These are phyloP conservation scores for Aristolochia californica DNA, from an alignment of 164 flowering plant genomes.

Conservation along the genomic window DNA sequence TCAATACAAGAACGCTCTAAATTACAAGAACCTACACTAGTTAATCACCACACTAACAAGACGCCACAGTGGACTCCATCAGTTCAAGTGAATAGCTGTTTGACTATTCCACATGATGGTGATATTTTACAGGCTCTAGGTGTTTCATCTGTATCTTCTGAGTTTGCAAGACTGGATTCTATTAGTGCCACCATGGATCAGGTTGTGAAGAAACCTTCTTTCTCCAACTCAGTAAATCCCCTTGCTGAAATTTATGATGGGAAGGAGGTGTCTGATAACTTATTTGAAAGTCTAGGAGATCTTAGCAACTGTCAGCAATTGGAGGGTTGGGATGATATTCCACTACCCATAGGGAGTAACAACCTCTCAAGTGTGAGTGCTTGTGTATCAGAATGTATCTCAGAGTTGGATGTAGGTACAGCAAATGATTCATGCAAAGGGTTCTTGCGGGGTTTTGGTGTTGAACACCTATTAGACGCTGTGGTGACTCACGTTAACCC, in stretches of 20 bases:
- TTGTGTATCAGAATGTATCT: constrained; percentile 24
- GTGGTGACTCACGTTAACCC: constrained; percentile 16
- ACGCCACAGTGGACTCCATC: constrained; percentile 30
- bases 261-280: constrained; percentile 16
- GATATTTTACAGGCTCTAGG: constrained; percentile 19
- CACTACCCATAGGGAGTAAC: constrained; percentile 17
- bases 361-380: constrained; percentile 13
- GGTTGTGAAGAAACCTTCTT: no score
- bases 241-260: constrained; percentile 9
- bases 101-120: constrained; percentile 8
- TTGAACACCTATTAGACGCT: constrained; percentile 42
- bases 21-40: constrained; percentile 9
- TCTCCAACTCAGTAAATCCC: constrained; percentile 21
- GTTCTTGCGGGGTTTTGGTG: constrained; percentile 53
- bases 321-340: constrained; percentile 31
- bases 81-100: constrained; percentile 15
- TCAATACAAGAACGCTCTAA: constrained; percentile 13
- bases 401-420: constrained; percentile 31
- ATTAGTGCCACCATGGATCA: background rate
- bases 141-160: constrained; percentile 15
- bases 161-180: constrained; percentile 10
- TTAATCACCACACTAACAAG: constrained; percentile 9
- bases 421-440: constrained; percentile 26
- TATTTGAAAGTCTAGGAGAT: constrained; percentile 28
- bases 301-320: constrained; percentile 15